Percentiles rank a stretch among this genome's conserved stretches.
phyloP scores from a whole-genome alignment of 148 eudicot genomes.

The Nepenthes mirabilis region DNA sequence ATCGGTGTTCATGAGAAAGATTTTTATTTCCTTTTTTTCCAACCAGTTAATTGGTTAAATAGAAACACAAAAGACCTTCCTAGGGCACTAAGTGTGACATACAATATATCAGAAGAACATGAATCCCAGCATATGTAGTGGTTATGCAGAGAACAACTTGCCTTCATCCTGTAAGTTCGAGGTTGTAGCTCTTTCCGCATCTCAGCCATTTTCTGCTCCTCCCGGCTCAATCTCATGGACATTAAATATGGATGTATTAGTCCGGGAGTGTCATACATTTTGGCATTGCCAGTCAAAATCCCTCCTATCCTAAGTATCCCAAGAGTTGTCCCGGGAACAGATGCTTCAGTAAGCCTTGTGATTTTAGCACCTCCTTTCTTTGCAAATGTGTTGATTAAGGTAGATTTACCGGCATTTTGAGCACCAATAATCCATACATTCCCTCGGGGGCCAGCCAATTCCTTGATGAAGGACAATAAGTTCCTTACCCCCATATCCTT shows the following conservation, averaged over 20 bases:
- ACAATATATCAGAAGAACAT: not conserved
- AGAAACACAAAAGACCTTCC: not conserved
- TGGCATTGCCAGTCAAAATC: constrained; percentile 79
- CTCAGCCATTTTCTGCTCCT: constrained; percentile 95
- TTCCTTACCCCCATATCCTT: constrained; percentile 94
- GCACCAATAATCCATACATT: constrained; percentile 98
- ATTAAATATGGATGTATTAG: constrained; percentile 78
- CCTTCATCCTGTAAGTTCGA: constrained; percentile 84
- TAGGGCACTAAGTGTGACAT: not conserved
- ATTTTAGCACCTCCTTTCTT: constrained; percentile 80
- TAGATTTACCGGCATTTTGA: constrained; percentile 95
- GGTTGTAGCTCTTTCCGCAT: constrained; percentile 76
- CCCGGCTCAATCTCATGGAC: constrained; percentile 74
- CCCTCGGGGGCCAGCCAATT: constrained; percentile 88
- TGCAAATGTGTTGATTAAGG: constrained; percentile 72
- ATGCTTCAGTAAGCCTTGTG: constrained; percentile 84
- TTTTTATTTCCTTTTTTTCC: no score
- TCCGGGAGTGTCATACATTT: constrained; percentile 95
- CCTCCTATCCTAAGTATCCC: constrained; percentile 92
- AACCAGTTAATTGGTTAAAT: no score
- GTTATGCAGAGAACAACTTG: constrained; percentile 12
- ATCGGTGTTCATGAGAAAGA: no score
- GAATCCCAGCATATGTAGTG: not conserved
- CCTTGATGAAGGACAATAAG: constrained; percentile 58
- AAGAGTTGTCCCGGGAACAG: constrained; percentile 94